A percentile compares a stretch with the other conserved stretches of the same genome.
Conservation (phyloP, 2,329 filamentous ascomycete species). For the Fusarium phyllophilum region DNA sequence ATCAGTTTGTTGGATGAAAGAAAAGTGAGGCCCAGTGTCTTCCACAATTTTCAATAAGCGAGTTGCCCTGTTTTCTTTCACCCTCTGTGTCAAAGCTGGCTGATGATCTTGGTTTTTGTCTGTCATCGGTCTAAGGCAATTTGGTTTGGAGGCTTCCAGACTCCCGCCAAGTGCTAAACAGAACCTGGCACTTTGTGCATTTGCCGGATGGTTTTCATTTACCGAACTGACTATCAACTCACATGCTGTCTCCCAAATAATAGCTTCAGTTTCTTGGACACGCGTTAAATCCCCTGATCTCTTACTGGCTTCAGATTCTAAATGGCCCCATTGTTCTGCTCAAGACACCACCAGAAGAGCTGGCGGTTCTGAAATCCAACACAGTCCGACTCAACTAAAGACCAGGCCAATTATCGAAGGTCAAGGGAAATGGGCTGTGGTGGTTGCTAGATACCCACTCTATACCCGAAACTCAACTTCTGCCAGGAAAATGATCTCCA, state of each 20-base stretch:
- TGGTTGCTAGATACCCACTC: slow-evolving; percentile 3
- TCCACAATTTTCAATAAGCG: not conserved
- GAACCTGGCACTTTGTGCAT: not conserved
- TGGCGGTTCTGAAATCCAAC: not conserved
- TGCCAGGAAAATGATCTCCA: slow-evolving; percentile 25
- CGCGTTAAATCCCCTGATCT: not conserved
- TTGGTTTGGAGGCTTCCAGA: slow-evolving; percentile 10
- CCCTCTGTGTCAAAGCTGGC: not conserved
- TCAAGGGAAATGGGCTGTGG: not conserved
- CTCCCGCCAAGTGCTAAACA: not conserved
- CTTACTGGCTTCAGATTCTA: not conserved
- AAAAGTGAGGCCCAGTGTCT: not conserved
- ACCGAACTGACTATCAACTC: slow-evolving; percentile 1
- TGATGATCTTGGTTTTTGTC: slow-evolving; percentile 50
- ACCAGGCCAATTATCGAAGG: not conserved
- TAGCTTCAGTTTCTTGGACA: not conserved
- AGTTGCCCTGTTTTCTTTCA: slow-evolving; percentile 19
- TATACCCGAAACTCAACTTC: slow-evolving; percentile 8
- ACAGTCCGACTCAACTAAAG: not conserved
- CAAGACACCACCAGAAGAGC: not conserved
- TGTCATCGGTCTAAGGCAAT: slow-evolving; percentile 45
- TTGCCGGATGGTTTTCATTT: not conserved
- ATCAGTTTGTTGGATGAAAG: not conserved
- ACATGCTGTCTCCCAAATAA: slow-evolving; percentile 2
- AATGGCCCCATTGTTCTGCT: slow-evolving; percentile 27